Conservation (phyloP, 129 eudicot genomes). For the Dittrichia graveolens region DNA sequence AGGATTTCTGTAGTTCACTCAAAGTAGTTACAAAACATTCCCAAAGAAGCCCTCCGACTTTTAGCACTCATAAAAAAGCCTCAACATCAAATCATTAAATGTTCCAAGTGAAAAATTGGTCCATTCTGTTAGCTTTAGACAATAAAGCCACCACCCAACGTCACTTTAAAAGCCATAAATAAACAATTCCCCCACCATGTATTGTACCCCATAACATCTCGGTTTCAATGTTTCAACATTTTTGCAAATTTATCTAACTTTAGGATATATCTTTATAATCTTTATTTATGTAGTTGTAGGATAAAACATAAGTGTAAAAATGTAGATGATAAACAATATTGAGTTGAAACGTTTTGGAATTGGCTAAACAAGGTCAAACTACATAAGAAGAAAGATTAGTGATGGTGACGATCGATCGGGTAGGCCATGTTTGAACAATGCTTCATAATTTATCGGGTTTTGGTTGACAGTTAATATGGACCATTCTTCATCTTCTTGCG, state of each 20-base stretch:
- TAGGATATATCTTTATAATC: neutral
- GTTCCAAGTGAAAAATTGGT: constrained; percentile 28
- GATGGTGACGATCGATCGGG: too few species aligned
- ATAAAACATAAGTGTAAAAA: neutral
- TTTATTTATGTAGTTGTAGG: neutral
- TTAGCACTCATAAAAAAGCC: constrained; percentile 18
- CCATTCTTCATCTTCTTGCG: too few species aligned
- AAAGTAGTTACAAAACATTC: constrained; percentile 30
- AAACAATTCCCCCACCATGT: constrained; percentile 25
- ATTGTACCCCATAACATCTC: constrained; percentile 26
- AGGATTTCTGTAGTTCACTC: constrained; percentile 22
- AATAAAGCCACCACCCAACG: constrained; percentile 37
- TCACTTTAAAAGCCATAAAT: constrained; percentile 32
- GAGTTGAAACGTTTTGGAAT: too few species aligned
- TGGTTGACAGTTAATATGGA: too few species aligned
- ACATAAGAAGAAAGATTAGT: too few species aligned
- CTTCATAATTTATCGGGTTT: too few species aligned
- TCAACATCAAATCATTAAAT: constrained; percentile 28
- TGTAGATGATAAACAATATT: too few species aligned
- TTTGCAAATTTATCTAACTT: constrained; percentile 27
- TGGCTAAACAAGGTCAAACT: too few species aligned
- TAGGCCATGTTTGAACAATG: too few species aligned
- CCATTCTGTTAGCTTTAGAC: constrained; percentile 35
- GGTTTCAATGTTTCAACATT: constrained; percentile 26
- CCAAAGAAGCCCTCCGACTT: constrained; percentile 25